These are phyloP conservation scores for Tilletia caries DNA, from an alignment of 1,284 basidiomycete species.

Conservation along the genomic window DNA sequence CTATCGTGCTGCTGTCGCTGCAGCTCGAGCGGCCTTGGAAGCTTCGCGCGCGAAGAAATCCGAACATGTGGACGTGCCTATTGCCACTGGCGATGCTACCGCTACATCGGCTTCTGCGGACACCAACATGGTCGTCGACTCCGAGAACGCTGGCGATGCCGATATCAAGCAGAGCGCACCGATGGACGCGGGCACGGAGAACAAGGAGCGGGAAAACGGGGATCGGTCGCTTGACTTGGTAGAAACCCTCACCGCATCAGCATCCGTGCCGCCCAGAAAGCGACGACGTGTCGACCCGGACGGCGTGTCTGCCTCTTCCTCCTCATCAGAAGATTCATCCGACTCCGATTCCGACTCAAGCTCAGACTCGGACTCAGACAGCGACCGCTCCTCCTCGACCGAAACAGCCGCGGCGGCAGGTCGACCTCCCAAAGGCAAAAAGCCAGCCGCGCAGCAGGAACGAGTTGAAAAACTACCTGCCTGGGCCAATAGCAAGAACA, in stretches of 20 bases:
- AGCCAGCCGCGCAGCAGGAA: neutral
- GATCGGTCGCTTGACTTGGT: too few species aligned
- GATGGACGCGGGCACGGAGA: too few species aligned
- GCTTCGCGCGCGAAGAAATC: neutral
- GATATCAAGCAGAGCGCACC: too few species aligned
- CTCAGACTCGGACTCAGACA: slow-evolving; percentile 13
- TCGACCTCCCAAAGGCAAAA: neutral
- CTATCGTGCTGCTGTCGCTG: slow-evolving; percentile 1
- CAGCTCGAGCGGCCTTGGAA: neutral
- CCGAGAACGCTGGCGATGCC: neutral
- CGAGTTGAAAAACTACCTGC: slow-evolving; percentile 1
- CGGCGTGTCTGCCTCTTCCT: slow-evolving; percentile 14
- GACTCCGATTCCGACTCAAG: slow-evolving; percentile 18
- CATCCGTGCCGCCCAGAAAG: neutral
- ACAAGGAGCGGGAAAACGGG: neutral
- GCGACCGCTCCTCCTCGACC: neutral
- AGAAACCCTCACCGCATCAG: too few species aligned
- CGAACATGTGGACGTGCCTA: too few species aligned
- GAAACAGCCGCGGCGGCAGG: neutral
- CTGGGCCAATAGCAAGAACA: neutral
- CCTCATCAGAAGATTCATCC: slow-evolving; percentile 17
- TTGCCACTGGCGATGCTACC: too few species aligned
- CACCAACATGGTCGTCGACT: neutral
- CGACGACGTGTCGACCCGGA: neutral
- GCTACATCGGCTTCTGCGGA: neutral